Base-by-base conservation (phyloP, 805 yeast species). In the Cyberlindnera xylosilytica region DNA sequence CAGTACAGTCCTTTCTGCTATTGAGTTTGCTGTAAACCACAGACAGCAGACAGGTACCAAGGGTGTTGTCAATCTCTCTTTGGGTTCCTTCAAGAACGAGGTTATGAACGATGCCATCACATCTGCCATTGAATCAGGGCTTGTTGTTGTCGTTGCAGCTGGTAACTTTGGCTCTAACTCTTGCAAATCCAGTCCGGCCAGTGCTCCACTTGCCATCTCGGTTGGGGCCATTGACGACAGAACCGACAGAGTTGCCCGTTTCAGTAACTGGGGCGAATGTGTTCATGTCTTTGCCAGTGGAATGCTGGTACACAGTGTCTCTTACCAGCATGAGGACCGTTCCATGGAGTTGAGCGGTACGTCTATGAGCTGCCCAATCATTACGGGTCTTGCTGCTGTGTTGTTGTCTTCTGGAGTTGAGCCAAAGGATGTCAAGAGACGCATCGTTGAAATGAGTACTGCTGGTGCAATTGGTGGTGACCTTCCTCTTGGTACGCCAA, bases 251-350 rank as follows among this genome's bases (percentile, higher is more conserved):
- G 69, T 89, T 27, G 95, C 97, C 0, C 57, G 73, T 11, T 90
- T 91, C 54, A 77, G 93, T n/a, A 90, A 91, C 58, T 87, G 90
- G 89, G 97, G 98, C 0, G 68, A 71, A n/a, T 91, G 97, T 62
- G 95, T 90, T 7, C 88, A 87, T 56, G 70, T 87, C 1, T 83
- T 86, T 63, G 88, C 97, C 0, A 78, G 91, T 36, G 98, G 98
- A 0, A 81, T 81, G 0, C 66, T 68, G 13, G 82, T 88, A 3
- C 65, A 69, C 20, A 82, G 90, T 41, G 68, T 83, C 12, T 69
- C 76, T 10, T 66, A 66, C 30, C 51, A 28, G 1, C 34, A 55
- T 4, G 39, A 40, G 6, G 49, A 51, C 13, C 32, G 32, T 3
- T 52, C 63, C 3, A 45, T 57, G 8, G 47, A 52, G 6, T 65